Evolutionary conservation across 495 filamentous ascomycete species (phyloP).

Genomic region (Parachaetomium inaequale): DNA sequence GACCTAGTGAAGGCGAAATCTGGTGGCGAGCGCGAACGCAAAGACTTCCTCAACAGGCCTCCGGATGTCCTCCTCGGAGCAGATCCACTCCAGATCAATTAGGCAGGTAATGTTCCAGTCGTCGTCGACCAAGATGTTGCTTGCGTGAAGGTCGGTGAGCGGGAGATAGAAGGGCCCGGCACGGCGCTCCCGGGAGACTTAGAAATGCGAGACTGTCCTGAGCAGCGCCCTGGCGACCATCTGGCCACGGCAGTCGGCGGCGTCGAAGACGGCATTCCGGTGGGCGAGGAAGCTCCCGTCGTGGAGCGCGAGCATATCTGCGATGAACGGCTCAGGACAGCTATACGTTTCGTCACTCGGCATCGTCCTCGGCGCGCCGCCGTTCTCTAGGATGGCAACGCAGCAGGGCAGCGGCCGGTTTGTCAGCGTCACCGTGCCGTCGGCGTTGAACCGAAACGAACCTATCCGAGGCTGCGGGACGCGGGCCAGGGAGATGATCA

Average conservation of each 20-base stretch:
- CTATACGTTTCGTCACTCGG: too few species aligned
- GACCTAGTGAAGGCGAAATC: conserved; percentile 32
- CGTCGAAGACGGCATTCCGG: conserved; percentile 31
- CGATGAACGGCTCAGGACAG: too few species aligned
- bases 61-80: conserved; percentile 24
- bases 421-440: conserved; percentile 28
- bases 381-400: conserved; percentile 35
- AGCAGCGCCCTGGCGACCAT: conserved; percentile 32
- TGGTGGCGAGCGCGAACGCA: conserved; percentile 21
- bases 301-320: conserved; percentile 33
- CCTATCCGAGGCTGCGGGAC: conserved; percentile 36
- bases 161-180: conserved; percentile 25
- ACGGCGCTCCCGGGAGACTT: conserved; percentile 20
- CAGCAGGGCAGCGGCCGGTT: conserved; percentile 35
- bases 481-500: conserved; percentile 35
- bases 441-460: conserved; percentile 32
- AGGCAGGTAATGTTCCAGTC: conserved; percentile 30
- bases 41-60: conserved; percentile 27
- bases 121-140: conserved; percentile 40
- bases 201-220: conserved; percentile 27
- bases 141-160: conserved; percentile 25
- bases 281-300: conserved; percentile 29
- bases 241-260: conserved; percentile 27
- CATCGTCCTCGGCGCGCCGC: conserved; percentile 31
- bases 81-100: conserved; percentile 31